Conservation (phyloP, 1,284 basidiomycete species). For the Ustilago tritici region DNA sequence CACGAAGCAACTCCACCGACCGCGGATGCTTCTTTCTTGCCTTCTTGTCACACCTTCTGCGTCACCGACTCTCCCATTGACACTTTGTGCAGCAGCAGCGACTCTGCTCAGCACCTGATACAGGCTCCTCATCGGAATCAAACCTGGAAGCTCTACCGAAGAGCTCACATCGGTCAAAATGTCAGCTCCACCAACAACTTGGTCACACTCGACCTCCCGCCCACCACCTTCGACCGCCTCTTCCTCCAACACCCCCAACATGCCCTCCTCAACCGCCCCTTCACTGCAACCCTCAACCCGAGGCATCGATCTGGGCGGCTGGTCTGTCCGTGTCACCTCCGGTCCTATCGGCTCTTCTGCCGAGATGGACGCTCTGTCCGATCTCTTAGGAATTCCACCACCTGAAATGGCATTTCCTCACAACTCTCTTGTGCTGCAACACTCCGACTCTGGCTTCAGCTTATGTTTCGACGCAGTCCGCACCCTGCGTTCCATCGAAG, state of each 20-base stretch:
- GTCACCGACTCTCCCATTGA: not conserved
- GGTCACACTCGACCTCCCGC: conserved; percentile 21
- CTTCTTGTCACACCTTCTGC: not conserved
- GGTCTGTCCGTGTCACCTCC: conserved; percentile 57
- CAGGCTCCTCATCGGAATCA: not conserved
- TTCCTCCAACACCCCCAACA: conserved; percentile 6
- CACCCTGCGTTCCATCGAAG: conserved; percentile 79
- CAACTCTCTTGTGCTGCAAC: conserved; percentile 78
- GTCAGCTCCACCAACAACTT: conserved; percentile 27
- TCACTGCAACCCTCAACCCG: conserved; percentile 39
- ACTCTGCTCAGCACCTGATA: not conserved
- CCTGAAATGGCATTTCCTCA: conserved; percentile 98
- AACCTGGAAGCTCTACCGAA: not conserved
- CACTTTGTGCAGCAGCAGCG: not conserved
- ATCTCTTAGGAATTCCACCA: conserved; percentile 82
- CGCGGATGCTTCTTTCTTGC: not conserved
- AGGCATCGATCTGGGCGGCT: conserved; percentile 61
- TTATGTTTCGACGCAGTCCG: conserved; percentile 79
- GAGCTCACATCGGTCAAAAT: conserved; percentile 1
- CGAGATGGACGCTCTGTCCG: conserved; percentile 74
- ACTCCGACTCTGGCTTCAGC: conserved; percentile 75
- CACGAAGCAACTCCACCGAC: conserved; percentile 19
- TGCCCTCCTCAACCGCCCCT: conserved; percentile 22
- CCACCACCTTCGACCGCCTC: conserved; percentile 12
- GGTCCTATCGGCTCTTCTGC: conserved; percentile 65